Evolutionary conservation across 2,329 filamentous ascomycete genomes (phyloP), one percentile per base, ranked within the genome.

Genomic region (Mollisiaceae sp.): DNA sequence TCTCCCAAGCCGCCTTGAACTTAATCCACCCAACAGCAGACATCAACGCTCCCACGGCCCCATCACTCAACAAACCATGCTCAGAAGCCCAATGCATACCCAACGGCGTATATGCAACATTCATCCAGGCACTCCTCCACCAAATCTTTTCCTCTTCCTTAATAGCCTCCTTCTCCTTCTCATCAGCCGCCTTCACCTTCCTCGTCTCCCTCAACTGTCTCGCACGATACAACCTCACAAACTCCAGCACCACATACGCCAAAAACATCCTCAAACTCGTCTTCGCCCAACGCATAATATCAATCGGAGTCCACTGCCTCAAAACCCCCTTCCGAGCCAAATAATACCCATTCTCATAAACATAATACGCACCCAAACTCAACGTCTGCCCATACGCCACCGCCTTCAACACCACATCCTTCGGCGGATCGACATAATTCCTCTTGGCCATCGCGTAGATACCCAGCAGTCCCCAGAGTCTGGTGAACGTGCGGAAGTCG

Each of bases 1-100:
- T 5, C 36, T 18, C 73, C 82, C 8, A 76, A 75, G 64, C 64
- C 57, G 57, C 58, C 18, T 36, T 62, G 22, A 65, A 32, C 27
- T 65, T 65, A n/a, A 62, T 59, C 60, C 41, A 54, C 4, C 64
- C 64, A 14, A 65, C 36, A 27, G 27, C 36, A 22, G 64, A 59
- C 64, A 65, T 65, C 43, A 65, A 47, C 6, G 43, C 60, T 6
- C 62, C 57, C 1, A 64, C 62, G 8, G 35, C 15, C 1, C 64
- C 64, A 55, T 65, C 64, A 39, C 54, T 62, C 54, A 65, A 20
- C 18, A 59, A 15, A 3, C 43, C 55, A 54, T 56, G 50, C 55
- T 64, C 64, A n/a, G 43, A 59, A 14, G 59, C 36, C 64, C 64
- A 65, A 59, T 65, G 64, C 20, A 65, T 22, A 18, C n/a, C n/a